phyloP scores from a whole-genome alignment of 352 stramenopile genomes.

The Phytophthora idaei region DNA sequence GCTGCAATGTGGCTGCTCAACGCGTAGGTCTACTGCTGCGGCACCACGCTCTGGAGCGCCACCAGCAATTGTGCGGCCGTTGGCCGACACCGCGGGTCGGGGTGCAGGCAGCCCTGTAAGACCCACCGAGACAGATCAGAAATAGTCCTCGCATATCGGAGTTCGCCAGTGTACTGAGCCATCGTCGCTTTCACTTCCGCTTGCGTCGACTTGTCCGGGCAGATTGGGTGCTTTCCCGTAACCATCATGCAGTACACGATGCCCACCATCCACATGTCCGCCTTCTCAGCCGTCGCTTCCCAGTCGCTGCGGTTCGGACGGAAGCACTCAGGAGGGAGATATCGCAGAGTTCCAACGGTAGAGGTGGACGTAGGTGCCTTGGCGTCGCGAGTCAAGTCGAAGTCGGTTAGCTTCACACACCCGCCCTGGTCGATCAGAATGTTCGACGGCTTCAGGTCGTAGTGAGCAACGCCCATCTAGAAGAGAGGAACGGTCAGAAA shows the following conservation, averaged over 20 bases:
- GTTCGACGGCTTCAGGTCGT: conserved; percentile 98
- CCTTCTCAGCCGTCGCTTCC: conserved; percentile 75
- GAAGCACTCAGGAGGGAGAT: conserved; percentile 80
- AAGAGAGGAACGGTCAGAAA: conserved; percentile 1
- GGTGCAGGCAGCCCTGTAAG: conserved; percentile 70
- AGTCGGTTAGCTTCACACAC: conserved; percentile 91
- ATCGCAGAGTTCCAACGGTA: conserved; percentile 74
- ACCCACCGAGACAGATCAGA: conserved; percentile 71
- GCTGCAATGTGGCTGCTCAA: conserved; percentile 34
- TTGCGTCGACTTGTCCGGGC: conserved; percentile 59
- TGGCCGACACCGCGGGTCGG: conserved; percentile 65
- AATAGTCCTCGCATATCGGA: conserved; percentile 48
- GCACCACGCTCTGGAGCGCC: conserved; percentile 48
- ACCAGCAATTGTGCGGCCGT: conserved; percentile 68
- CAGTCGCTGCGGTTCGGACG: conserved; percentile 57
- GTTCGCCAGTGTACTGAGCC: conserved; percentile 37
- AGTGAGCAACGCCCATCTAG: conserved; percentile 80
- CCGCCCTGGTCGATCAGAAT: conserved; percentile 92
- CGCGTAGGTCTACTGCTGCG: conserved; percentile 35
- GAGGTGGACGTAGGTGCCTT: conserved; percentile 63
- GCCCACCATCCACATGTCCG: conserved; percentile 85
- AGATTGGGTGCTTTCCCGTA: conserved; percentile 78
- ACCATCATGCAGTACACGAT: conserved; percentile 82
- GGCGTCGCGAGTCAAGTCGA: conserved; percentile 81
- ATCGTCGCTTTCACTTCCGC: conserved; percentile 50